Base-by-base conservation (phyloP, 2,329 filamentous ascomycete genomes). In the Exophiala xenobiotica region DNA sequence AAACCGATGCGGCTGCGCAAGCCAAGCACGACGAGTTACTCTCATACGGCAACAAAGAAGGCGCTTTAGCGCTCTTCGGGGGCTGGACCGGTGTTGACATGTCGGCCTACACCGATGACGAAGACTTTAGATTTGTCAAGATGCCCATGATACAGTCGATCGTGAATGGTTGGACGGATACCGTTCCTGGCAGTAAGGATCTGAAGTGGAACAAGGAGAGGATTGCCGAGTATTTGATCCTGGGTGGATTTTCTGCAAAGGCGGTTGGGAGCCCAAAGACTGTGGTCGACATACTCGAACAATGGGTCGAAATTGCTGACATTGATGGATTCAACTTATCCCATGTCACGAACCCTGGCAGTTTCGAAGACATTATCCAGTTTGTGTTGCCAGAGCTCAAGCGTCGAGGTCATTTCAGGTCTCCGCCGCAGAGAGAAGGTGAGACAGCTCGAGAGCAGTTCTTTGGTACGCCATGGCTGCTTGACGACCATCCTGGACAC, bases 281-380 rank as follows among this genome's bases (percentile, higher is more conserved):
- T 57, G 83, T 89, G 1, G 86, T 82, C 0, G 85, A 89, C 62
- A 76, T 78, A 38, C 74, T 90, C 44, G 82, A 89, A 67, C 68
- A 73, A 0, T 89, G 85, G 85, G 74, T 88, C 0, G 64, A 73
- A 4, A 83, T 87, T 63, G 84, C 82, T 0, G 86, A 87, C 58
- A 78, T 89, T 1, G 86, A 89, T 63, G 86, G 86, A 0, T 90
- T 90, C 68, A 90, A 89, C 58, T 52, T 78, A 19, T 69, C 65
- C 7, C 74, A 78, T 63, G 73, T 76, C 16, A 74, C 73, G 1
- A 78, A 72, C 11, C 75, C 77, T 1, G 76, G 75, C 0, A 78
- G 72, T 0, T 78, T 78, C 59, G 74, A 78, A 59, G 76, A 78
- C 47, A 69, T 78, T 6, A 71, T 78, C 16, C 72, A 78, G 20